A percentile compares a stretch with the other conserved stretches of the same genome.
Conservation (phyloP, 176 grass and related monocot genomes). For the Aegilops longissima region DNA sequence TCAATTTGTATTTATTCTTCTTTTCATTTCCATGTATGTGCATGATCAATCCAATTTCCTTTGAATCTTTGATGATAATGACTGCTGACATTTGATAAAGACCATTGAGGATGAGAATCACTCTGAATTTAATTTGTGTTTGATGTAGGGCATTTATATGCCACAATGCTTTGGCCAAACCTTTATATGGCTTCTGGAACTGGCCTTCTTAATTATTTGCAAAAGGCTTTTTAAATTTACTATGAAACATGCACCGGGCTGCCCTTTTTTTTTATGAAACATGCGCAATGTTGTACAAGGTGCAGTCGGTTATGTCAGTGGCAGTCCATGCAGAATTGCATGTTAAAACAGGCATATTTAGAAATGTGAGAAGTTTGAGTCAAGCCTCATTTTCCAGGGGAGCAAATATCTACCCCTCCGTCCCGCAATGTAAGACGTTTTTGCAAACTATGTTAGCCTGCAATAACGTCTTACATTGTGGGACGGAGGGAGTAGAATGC, state of each 20-base stretch:
- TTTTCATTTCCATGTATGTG: background rate
- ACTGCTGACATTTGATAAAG: background rate
- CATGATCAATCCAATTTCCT: background rate
- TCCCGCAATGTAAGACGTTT: too few species aligned
- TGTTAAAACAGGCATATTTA: background rate
- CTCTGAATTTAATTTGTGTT: background rate
- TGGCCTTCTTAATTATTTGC: background rate
- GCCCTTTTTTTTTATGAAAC: background rate
- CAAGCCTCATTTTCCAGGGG: background rate
- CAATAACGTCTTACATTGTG: too few species aligned
- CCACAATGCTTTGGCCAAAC: background rate
- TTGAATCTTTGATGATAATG: background rate
- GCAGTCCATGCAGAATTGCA: background rate
- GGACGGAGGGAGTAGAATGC: background rate
- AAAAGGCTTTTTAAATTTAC: background rate
- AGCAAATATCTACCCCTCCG: background rate
- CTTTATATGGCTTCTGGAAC: background rate
- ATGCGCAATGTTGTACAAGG: background rate
- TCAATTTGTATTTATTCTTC: background rate
- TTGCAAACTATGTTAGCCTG: too few species aligned
- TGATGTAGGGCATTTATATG: background rate
- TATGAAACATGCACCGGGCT: background rate
- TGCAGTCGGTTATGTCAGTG: background rate
- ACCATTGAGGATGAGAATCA: background rate
- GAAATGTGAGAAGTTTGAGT: background rate